Conservation (phyloP, 2,329 filamentous ascomycete genomes). For the Alternaria rosae region DNA sequence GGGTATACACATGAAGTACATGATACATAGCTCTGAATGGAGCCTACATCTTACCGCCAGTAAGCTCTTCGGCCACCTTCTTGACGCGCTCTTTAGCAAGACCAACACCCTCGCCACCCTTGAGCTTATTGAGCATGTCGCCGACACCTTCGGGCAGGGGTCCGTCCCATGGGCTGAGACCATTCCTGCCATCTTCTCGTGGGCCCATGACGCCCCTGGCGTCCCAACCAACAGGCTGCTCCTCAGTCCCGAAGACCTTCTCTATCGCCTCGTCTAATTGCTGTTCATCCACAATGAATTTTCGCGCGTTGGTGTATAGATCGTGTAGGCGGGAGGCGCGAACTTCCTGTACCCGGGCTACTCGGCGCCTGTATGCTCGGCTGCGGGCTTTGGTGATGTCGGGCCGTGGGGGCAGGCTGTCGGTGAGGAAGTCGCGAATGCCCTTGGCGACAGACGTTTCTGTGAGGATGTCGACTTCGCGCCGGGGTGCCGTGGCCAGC, state of each 20-base stretch:
- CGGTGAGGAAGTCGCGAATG: slow-evolving; percentile 46
- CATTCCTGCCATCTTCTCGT: slow-evolving; percentile 28
- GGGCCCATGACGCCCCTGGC: slow-evolving; percentile 28
- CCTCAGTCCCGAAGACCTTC: slow-evolving; percentile 72
- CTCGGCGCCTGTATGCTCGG: slow-evolving; percentile 50
- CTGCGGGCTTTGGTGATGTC: slow-evolving; percentile 41
- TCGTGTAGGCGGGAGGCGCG: slow-evolving; percentile 79
- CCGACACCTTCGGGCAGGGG: slow-evolving; percentile 43
- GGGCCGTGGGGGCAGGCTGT: slow-evolving; percentile 34
- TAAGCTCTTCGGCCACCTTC: slow-evolving; percentile 71
- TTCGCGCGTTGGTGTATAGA: slow-evolving; percentile 85
- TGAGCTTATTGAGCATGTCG: slow-evolving; percentile 45
- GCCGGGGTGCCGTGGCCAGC: slow-evolving; percentile 69
- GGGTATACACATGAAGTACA: not conserved
- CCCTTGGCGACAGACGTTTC: slow-evolving; percentile 40
- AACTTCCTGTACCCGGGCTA: slow-evolving; percentile 63
- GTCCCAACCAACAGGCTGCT: slow-evolving; percentile 52
- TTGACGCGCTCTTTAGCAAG: slow-evolving; percentile 65
- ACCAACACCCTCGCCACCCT: slow-evolving; percentile 48
- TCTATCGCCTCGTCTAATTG: slow-evolving; percentile 80
- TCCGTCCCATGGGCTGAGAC: slow-evolving; percentile 42
- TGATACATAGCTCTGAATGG: not conserved
- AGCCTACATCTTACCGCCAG: slow-evolving; percentile 66
- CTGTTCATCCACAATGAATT: slow-evolving; percentile 84
- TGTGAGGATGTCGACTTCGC: slow-evolving; percentile 63